Percentiles rank a stretch among this genome's conserved stretches.
Conservation (phyloP, 192 early-diverging fungal species). For the Backusella mclennaniae region DNA sequence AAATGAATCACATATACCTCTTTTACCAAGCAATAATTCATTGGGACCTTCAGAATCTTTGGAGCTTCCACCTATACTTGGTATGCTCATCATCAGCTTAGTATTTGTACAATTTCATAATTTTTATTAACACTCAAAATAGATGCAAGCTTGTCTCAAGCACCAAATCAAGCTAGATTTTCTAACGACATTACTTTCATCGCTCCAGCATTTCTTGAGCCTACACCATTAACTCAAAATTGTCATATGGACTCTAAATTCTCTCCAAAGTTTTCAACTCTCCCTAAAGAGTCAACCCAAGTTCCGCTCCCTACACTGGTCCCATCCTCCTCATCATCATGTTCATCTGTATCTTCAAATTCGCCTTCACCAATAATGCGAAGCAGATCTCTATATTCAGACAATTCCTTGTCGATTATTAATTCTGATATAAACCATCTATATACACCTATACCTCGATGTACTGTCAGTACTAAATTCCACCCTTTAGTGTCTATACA, state of each 20-base stretch:
- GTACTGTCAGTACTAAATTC: not conserved
- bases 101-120: not conserved
- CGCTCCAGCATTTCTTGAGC: slow-evolving; percentile 1
- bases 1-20: not conserved
- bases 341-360: not conserved
- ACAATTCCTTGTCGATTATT: not conserved
- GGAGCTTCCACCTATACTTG: not conserved
- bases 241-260: not conserved
- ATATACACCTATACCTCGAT: not conserved
- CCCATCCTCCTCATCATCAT: not conserved
- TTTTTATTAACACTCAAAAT: not conserved
- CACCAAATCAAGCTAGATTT: not conserved
- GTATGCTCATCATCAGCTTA: not conserved
- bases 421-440: not conserved
- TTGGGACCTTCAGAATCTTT: not conserved
- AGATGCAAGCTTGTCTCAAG: not conserved
- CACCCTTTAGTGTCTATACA: not conserved
- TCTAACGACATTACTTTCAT: not conserved
- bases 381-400: not conserved
- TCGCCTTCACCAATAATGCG: not conserved
- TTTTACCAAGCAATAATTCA: not conserved
- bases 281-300: not conserved
- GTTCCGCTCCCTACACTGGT: not conserved
- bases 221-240: not conserved
- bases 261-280: not conserved